A percentile compares a stretch with the other conserved stretches of the same genome.
These are phyloP conservation scores for Oryza coarctata DNA, from an alignment of 176 grass and related monocot genomes.

Conservation along the genomic window DNA sequence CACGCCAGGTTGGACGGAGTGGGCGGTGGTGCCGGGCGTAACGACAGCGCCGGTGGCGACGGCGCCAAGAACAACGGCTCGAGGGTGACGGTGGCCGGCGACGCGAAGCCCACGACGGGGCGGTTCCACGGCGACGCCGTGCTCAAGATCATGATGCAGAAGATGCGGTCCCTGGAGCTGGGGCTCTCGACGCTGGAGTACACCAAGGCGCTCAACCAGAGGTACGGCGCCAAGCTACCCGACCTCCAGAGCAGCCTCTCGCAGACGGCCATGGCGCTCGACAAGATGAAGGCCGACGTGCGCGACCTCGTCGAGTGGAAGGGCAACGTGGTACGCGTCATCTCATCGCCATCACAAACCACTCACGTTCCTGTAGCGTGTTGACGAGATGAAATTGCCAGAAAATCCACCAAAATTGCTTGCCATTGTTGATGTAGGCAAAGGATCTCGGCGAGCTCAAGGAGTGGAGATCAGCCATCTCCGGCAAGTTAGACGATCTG, in stretches of 20 bases:
- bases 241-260: conserved; percentile 58
- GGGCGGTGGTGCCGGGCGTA: background rate
- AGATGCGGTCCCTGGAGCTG: conserved; percentile 65
- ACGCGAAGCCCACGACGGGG: conserved; percentile 34
- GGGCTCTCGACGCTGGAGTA: conserved; percentile 66
- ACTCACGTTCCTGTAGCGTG: background rate
- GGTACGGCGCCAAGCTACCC: conserved; percentile 57
- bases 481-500: conserved; percentile 60
- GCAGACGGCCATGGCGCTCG: conserved; percentile 35
- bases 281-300: conserved; percentile 56
- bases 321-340: conserved; percentile 41
- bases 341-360: too few relatives aligned
- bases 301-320: conserved; percentile 40
- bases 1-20: conserved; percentile 10
- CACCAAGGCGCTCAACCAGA: conserved; percentile 56
- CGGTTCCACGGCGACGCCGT: conserved; percentile 70
- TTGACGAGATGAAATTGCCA: background rate
- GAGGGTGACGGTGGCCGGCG: background rate
- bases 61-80: conserved; percentile 31
- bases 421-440: conserved; percentile 41
- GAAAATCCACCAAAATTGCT: background rate
- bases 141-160: conserved; percentile 89
- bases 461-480: conserved; percentile 56
- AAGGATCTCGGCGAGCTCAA: conserved; percentile 58
- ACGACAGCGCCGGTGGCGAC: conserved; percentile 19